A percentile compares a stretch with the other conserved stretches of the same genome.
These are phyloP conservation scores for Urochloa ruziziensis DNA, from an alignment of 176 grass and related monocot species.

Conservation along the genomic window DNA sequence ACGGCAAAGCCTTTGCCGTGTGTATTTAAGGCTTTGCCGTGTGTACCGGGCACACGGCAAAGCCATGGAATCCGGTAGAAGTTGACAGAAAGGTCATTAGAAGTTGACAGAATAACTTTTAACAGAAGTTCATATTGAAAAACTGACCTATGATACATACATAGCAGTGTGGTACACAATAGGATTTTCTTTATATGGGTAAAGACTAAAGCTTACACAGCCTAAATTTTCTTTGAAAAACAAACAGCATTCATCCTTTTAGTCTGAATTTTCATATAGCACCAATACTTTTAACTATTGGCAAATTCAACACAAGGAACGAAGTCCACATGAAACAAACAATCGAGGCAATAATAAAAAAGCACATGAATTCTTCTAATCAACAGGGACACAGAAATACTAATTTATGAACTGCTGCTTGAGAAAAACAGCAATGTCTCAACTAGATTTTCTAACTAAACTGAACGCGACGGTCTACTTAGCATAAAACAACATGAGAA, in stretches of 20 bases:
- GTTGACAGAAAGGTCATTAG: too few relatives aligned
- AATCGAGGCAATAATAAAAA: background rate
- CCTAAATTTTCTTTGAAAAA: constrained; percentile 75
- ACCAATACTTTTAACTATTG: background rate
- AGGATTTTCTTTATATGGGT: too few relatives aligned
- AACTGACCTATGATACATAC: too few relatives aligned
- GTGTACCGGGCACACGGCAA: too few relatives aligned
- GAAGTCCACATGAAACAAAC: background rate
- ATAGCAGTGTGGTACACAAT: too few relatives aligned
- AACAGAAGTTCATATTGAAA: too few relatives aligned
- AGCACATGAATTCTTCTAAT: background rate
- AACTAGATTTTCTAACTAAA: background rate
- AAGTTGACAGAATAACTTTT: too few relatives aligned
- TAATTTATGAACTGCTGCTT: background rate
- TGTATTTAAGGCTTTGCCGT: too few relatives aligned
- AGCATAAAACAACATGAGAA: background rate
- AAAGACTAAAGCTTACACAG: too few relatives aligned
- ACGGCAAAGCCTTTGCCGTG: too few relatives aligned
- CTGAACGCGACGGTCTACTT: background rate
- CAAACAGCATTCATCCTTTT: background rate
- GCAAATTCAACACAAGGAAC: background rate
- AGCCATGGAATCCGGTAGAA: too few relatives aligned
- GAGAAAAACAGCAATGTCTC: too few relatives aligned
- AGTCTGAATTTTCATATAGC: background rate
- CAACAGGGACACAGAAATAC: background rate